phyloP scores from a whole-genome alignment of 495 filamentous ascomycete genomes.

The Neurospora sp. region DNA sequence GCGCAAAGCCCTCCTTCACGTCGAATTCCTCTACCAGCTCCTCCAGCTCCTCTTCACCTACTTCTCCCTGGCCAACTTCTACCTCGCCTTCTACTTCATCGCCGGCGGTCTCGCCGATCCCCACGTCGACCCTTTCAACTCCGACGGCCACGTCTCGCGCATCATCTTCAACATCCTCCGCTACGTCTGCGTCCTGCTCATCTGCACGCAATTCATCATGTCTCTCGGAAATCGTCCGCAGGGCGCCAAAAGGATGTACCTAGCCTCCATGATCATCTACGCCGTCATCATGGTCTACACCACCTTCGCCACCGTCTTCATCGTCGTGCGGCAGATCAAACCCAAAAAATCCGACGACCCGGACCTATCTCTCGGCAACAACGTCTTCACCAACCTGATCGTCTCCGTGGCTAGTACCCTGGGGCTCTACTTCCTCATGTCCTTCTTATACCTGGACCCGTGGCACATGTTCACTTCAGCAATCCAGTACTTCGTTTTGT shows the following conservation, averaged over 20 bases:
- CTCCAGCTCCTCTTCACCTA: conserved; percentile 88
- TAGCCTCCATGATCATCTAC: conserved; percentile 78
- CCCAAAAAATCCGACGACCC: conserved; percentile 31
- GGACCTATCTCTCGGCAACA: conserved; percentile 57
- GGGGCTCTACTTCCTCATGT: conserved; percentile 92
- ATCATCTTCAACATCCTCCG: conserved; percentile 80
- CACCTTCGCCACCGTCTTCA: conserved; percentile 74
- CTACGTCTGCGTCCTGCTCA: conserved; percentile 76
- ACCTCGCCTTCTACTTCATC: conserved; percentile 97
- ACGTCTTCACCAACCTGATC: conserved; percentile 89
- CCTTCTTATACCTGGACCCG: conserved; percentile 90
- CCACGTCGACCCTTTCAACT: conserved; percentile 75
- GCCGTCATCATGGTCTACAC: conserved; percentile 94
- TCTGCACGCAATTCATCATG: conserved; percentile 92
- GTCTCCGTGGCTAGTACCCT: conserved; percentile 81
- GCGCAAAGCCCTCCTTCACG: conserved; percentile 84
- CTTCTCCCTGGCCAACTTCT: conserved; percentile 98
- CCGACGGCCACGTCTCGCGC: conserved; percentile 56
- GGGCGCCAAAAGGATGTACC: conserved; percentile 87
- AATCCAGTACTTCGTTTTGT: conserved; percentile 84
- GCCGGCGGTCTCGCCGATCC: conserved; percentile 83
- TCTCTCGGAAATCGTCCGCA: conserved; percentile 98
- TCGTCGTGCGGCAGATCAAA: conserved; percentile 66
- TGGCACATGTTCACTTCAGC: conserved; percentile 99
- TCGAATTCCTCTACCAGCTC: conserved; percentile 95